Evolutionary conservation across 192 early-diverging fungal genomes (phyloP).

Genomic region (Podila epigama): DNA sequence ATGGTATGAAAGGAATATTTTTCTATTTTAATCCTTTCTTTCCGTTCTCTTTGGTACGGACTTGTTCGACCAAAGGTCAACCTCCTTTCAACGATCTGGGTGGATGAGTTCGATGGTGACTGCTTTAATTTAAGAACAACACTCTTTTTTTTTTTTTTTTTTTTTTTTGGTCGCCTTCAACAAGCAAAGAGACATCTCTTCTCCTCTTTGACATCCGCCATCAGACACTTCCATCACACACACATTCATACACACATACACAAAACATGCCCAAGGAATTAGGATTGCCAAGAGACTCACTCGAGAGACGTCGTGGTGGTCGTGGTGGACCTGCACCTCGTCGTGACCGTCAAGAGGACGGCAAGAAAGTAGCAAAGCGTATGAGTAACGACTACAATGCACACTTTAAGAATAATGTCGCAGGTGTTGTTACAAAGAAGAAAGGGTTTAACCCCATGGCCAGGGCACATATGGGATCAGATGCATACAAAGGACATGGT

Average conservation of each 20-base stretch:
- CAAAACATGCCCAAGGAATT: constrained; percentile 28
- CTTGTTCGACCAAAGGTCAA: not conserved
- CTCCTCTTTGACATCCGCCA: not conserved
- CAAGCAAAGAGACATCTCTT: not conserved
- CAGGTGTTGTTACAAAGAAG: constrained; percentile 19
- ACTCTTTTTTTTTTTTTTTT: not conserved
- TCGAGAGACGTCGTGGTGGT: constrained; percentile 37
- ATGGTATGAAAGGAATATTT: too few species aligned
- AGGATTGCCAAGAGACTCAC: constrained; percentile 46
- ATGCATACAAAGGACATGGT: constrained; percentile 48
- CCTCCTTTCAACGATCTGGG: not conserved
- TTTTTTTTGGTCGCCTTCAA: not conserved
- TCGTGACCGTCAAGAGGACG: constrained; percentile 29
- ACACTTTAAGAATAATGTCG: constrained; percentile 16
- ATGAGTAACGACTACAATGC: constrained; percentile 43
- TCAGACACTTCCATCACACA: not conserved
- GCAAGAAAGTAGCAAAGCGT: constrained; percentile 20
- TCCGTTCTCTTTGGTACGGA: too few species aligned
- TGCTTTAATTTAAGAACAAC: not conserved
- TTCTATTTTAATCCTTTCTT: too few species aligned
- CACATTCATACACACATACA: too few species aligned
- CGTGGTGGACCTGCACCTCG: constrained; percentile 43
- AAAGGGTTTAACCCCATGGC: constrained; percentile 47
- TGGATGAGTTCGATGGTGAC: too few species aligned
- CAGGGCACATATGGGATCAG: constrained; percentile 46